phyloP scores from a whole-genome alignment of 331 rosid genomes.

The Acacia concinna region DNA sequence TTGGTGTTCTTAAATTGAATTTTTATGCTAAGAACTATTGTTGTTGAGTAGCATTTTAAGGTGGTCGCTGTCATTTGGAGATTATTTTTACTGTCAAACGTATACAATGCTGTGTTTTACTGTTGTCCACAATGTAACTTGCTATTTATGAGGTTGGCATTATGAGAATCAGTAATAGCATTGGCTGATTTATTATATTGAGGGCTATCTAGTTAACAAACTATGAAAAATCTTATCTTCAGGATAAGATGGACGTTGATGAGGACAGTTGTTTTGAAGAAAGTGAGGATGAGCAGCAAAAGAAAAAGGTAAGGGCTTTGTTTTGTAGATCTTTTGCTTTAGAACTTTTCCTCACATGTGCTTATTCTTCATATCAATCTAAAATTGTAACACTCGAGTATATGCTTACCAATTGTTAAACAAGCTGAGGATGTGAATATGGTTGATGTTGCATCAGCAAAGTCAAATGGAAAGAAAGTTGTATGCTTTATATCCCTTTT shows the following conservation, averaged over 20 bases:
- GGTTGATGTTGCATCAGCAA: conserved; percentile 53
- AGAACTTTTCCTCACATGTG: not conserved
- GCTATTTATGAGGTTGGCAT: not conserved
- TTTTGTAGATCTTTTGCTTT: conserved; percentile 25
- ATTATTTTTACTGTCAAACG: too few relatives aligned
- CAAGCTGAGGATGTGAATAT: conserved; percentile 54
- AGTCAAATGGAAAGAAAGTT: conserved; percentile 38
- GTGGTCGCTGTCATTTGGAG: too few relatives aligned
- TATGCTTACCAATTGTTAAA: not conserved
- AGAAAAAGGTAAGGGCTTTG: conserved; percentile 34
- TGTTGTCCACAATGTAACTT: not conserved
- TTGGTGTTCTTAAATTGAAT: too few relatives aligned
- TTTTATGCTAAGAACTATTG: too few relatives aligned
- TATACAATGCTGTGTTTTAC: not conserved
- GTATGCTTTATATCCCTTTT: conserved; percentile 18
- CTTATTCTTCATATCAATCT: not conserved
- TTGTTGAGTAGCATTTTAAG: too few relatives aligned
- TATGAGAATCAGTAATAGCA: not conserved
- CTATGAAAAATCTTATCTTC: conserved; percentile 4
- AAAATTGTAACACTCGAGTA: not conserved
- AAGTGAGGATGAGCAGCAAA: conserved; percentile 43
- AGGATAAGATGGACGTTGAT: conserved; percentile 54
- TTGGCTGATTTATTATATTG: not conserved
- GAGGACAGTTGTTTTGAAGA: conserved; percentile 47
- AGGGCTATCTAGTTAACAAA: not conserved